Evolutionary conservation across 2,329 filamentous ascomycete species (phyloP), one percentile per base, ranked within the genome.

Genomic region (Sporothrix euskadiensis): DNA sequence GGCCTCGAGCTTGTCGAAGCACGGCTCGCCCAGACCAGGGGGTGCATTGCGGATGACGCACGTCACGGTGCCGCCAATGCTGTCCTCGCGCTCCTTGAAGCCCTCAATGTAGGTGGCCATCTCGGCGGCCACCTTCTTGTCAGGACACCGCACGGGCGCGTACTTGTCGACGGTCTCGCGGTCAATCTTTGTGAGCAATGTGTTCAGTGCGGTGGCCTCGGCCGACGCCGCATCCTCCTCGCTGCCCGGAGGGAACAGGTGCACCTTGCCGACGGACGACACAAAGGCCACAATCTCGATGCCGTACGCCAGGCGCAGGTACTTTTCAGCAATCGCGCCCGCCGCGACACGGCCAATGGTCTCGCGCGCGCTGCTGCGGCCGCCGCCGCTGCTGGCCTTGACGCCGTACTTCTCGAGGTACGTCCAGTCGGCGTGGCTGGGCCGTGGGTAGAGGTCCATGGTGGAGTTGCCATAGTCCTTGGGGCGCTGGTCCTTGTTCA

Each of bases 401-500:
- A 97, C 90, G 73, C 95, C 95, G 82, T 99, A 99, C 85, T 98
- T 98, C 82, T 97, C 93, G 75, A 97, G 87, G 84, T 98, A 98
- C 75, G 96, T 98, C 89, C 92, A 98, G 83, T 98, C 95, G 74
- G 96, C 95, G 83, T 98, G 96, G 81, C 90, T 94, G 49, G 95
- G 96, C 70, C 96, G 89, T 4, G 96, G 96, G 87, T 92, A 98
- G 75, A 90, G 84, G 83, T 98, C 93, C 89, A 98, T 98, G 41
- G 94, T 97, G 80, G 89, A 88, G 83, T 90, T 89, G 73, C 92
- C 92, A 83, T 98, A 98, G 85, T 99, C 96, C 81, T 93, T 90
- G 52, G 94, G 95, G 76, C 95, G 87, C 81, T 97, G 94, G 82
- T 98, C 94, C 85, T 98, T 91, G 82, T 98, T 98, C 82, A 90